These are phyloP conservation scores for Baeospora myosura DNA, from an alignment of 1,284 basidiomycete species.

Conservation along the genomic window DNA sequence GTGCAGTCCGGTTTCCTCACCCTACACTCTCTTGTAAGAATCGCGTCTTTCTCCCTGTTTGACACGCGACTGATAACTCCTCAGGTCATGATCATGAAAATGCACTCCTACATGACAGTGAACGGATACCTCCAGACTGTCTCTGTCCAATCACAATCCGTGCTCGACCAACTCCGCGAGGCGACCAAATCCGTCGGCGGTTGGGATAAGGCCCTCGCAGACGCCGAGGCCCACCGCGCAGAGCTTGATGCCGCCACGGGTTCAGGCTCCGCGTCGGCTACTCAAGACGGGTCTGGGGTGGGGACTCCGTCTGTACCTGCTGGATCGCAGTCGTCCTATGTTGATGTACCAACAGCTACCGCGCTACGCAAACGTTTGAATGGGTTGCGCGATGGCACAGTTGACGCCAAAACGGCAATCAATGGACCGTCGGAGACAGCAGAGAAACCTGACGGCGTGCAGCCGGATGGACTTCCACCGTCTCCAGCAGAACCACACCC, in stretches of 20 bases:
- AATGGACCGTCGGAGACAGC: constrained; percentile 13
- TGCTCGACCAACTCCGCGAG: constrained; percentile 39
- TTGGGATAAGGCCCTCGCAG: constrained; percentile 49
- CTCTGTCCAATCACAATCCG: constrained; percentile 34
- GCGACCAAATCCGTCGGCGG: constrained; percentile 51
- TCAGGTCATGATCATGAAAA: constrained; percentile 89
- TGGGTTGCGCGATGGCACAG: constrained; percentile 25
- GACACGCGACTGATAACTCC: background rate
- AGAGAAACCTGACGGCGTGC: constrained; percentile 5
- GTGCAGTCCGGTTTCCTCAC: constrained; percentile 96
- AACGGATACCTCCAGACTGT: constrained; percentile 80
- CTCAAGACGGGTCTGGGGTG: constrained; percentile 18
- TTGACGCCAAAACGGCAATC: constrained; percentile 15
- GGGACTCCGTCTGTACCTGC: constrained; percentile 31
- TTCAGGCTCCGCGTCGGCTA: constrained; percentile 14
- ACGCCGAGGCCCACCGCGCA: constrained; percentile 36
- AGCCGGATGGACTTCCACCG: constrained; percentile 13
- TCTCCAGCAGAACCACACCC: constrained; percentile 35
- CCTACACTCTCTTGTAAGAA: constrained; percentile 71
- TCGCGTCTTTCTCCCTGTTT: constrained; percentile 6
- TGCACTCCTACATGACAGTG: constrained; percentile 89
- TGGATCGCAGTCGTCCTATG: constrained; percentile 38
- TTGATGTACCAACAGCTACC: constrained; percentile 46
- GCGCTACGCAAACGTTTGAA: constrained; percentile 49
- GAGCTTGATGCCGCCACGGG: constrained; percentile 25